Base-by-base conservation (phyloP, 495 filamentous ascomycete species). In the Hypoxylon crocopeplum region DNA sequence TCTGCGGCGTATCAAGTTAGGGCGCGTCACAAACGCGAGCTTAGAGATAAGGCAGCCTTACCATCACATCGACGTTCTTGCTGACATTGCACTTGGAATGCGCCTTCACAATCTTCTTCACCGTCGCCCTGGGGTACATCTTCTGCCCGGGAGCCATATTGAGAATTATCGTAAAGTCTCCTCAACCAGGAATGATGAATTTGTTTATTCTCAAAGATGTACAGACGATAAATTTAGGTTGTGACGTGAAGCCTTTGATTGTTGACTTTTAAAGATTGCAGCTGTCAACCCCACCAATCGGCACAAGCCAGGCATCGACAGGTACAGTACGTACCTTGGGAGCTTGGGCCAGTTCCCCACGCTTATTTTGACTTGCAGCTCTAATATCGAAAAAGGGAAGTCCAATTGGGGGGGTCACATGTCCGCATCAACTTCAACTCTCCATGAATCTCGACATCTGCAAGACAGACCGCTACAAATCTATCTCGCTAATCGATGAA, bases 41-140 rank as follows among this genome's bases (percentile, higher is more conserved):
- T 50, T 15, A 24, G 36, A 19, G 46, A 27, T 7, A 42, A 50
- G 33, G 4, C 32, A 56, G 58, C 55, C 83, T 62, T 81, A 96
- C 91, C 78, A 93, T 76, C 51, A 96, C 85, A 75, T 96, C 93
- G 37, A 86, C 87, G 66, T 96, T 93, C 72, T 92, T 93, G 77
- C 86, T 90, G 57, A 96, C 72, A 48, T 80, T 87, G 59, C 84
- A 83, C 46, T 90, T 88, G 3, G 89, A 88, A 71, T 96, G 91
- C 22, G 92, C 92, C 77, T 95, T 96, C 58, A 96, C 82, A 27
- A 93, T 93, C 59, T 90, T 89, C 73, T 90, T 93, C 52, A 96
- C 81, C 0, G 90, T 92, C 3, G 84, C 86, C 30, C 92, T 87
- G 2, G 93, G 93, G 57, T 96, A 96, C 16, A 90, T 83, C 68